A percentile compares a stretch with the other conserved stretches of the same genome.
Evolutionary conservation across 2,329 filamentous ascomycete genomes (phyloP).

Genomic region (Fusarium coffeatum): DNA sequence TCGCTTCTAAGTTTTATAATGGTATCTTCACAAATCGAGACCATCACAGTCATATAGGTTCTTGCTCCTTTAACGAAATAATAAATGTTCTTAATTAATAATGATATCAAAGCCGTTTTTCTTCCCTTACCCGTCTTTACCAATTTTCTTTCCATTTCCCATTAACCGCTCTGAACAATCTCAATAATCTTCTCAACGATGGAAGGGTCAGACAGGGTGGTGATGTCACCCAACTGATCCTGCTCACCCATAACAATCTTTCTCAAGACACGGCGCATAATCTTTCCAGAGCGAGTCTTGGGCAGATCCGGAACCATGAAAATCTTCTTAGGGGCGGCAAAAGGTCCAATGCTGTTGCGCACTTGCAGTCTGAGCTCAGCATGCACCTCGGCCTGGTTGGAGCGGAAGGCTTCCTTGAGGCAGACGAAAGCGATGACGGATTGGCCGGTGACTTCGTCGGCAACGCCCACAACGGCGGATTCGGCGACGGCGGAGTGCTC

Average conservation of each 20-base stretch:
- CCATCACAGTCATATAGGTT: background rate
- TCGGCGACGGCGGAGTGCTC: slow-evolving; percentile 88
- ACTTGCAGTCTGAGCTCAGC: slow-evolving; percentile 92
- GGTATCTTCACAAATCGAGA: background rate
- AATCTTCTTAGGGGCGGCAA: slow-evolving; percentile 90
- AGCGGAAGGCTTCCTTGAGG: slow-evolving; percentile 66
- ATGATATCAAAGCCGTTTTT: background rate
- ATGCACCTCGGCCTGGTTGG: slow-evolving; percentile 74
- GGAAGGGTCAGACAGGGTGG: slow-evolving; percentile 87
- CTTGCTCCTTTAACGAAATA: background rate
- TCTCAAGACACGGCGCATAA: slow-evolving; percentile 91
- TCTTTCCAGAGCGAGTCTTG: slow-evolving; percentile 95
- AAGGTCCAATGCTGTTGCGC: slow-evolving; percentile 91
- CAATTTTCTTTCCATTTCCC: background rate
- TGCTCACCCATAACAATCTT: slow-evolving; percentile 96
- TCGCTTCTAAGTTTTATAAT: background rate
- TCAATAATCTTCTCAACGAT: slow-evolving; percentile 89
- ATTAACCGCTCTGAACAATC: slow-evolving; percentile 24
- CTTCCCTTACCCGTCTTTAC: background rate
- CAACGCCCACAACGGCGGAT: slow-evolving; percentile 88
- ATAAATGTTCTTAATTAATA: slow-evolving; percentile 1
- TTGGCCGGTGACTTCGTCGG: slow-evolving; percentile 91
- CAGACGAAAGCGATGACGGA: slow-evolving; percentile 93
- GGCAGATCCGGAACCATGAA: slow-evolving; percentile 88
- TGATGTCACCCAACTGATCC: slow-evolving; percentile 89